Evolutionary conservation across 768 basidiomycete genomes (phyloP), one percentile per base, ranked within the genome.

Genomic region (Zangia roseola): DNA sequence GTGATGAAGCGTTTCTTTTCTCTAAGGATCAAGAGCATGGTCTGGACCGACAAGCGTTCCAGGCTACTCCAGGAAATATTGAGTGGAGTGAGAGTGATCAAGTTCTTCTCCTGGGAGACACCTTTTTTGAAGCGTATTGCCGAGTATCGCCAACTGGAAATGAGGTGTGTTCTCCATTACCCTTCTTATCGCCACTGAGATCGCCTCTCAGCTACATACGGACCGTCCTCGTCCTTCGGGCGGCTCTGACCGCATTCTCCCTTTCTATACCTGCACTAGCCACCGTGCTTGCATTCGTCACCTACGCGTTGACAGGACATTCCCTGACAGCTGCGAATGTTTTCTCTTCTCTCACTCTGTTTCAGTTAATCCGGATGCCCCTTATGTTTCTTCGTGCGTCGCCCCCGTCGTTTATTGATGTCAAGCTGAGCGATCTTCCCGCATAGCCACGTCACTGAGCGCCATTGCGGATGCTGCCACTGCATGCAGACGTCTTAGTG

Each of bases 1-100:
- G 77, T 82, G 37, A 88, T 95, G 86, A 88, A 82, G 61, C 70
- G 70, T 6, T 74, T 95, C 25, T 55, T 61, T 63, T 67, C 68
- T 7, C 63, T 86, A 43, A 79, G 94, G 12, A 72, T 74, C 50
- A 86, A 85, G 62, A 81, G 83, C 43, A 93, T 94, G 90, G 65
- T 68, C 1, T 95, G 88, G 88, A 97, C 88, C 6, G 94, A 98
- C 62, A 89, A 88, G 62, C 82, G 94, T 10, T 88, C 88, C 13
- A 93, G 91, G 61, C 70, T 94, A 5, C 77, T 97, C 10, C 93
- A 94, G 64, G 94, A 98, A 63, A 75, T 98, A 2, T 70, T 97
- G 0, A 83, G 85, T 13, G 89, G 90, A 1, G 94, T 97, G 82
- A 86, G 90, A 55, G 80, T 95, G 52, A 88, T 97, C 76, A 97